Evolutionary conservation across 2,329 filamentous ascomycete species (phyloP).

Genomic region (Helicocarpus griseus): DNA sequence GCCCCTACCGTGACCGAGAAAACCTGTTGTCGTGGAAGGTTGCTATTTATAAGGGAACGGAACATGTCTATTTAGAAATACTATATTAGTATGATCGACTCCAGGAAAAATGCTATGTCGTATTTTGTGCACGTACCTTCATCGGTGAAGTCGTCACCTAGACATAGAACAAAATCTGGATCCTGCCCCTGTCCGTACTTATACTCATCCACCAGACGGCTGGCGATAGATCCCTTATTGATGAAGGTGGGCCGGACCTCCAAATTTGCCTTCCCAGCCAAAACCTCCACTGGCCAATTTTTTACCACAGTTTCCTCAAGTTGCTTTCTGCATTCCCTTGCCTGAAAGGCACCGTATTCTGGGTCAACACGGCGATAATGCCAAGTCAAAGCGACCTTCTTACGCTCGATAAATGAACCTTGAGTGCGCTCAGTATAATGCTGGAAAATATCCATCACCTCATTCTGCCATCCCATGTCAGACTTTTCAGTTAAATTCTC

Average conservation of each 20-base stretch:
- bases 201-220: constrained; percentile 69
- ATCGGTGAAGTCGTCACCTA: constrained; percentile 94
- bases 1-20: constrained; percentile 90
- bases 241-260: constrained; percentile 95
- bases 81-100: constrained; percentile 8
- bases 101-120: too few relatives aligned
- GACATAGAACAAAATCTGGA: constrained; percentile 79
- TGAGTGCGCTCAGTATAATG: constrained; percentile 79
- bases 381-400: constrained; percentile 92
- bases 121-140: constrained; percentile 65
- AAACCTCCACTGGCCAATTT: constrained; percentile 87
- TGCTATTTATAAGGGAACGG: constrained; percentile 57
- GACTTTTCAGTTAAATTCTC: constrained; percentile 77
- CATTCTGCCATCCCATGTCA: constrained; percentile 86
- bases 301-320: constrained; percentile 67
- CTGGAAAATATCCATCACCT: constrained; percentile 76
- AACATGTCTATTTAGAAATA: constrained; percentile 55
- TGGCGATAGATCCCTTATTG: constrained; percentile 95
- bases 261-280: constrained; percentile 92
- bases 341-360: constrained; percentile 70
- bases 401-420: constrained; percentile 87
- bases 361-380: constrained; percentile 90
- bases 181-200: constrained; percentile 42
- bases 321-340: constrained; percentile 69
- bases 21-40: constrained; percentile 55